Percentiles rank a stretch among this genome's conserved stretches.
phyloP scores from a whole-genome alignment of 371 early-diverging fungal genomes.

The Capniomyces stellatus region DNA sequence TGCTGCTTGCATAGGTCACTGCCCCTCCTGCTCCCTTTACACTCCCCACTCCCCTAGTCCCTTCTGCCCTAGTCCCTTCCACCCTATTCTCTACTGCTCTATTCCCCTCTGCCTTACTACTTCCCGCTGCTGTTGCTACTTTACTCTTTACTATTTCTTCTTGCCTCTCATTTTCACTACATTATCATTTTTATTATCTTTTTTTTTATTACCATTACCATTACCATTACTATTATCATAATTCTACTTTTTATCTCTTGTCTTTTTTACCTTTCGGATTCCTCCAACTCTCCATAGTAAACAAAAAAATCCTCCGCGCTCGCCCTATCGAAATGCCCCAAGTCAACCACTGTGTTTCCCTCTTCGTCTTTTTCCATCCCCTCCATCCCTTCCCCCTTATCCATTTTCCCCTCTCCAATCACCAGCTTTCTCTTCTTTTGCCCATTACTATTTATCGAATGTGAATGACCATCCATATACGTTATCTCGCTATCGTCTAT shows the following conservation, averaged over 20 bases:
- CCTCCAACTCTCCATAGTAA: conserved; percentile 24
- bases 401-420: not conserved
- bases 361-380: not conserved
- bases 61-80: not conserved
- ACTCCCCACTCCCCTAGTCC: not conserved
- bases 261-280: conserved; percentile 9
- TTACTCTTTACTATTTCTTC: not conserved
- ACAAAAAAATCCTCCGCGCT: conserved; percentile 25
- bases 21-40: not conserved
- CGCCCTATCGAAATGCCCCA: conserved; percentile 10
- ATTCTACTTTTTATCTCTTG: not conserved
- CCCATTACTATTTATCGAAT: conserved; percentile 1
- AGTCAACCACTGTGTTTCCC: conserved; percentile 9
- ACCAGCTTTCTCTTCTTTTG: not conserved
- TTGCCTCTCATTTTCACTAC: not conserved
- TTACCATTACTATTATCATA: not conserved
- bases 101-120: not conserved
- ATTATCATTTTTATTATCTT: not conserved
- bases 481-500: conserved; percentile 33
- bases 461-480: conserved; percentile 23
- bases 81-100: not conserved
- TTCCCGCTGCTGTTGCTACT: not conserved
- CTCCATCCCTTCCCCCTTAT: not conserved
- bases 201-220: not conserved
- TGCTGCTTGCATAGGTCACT: not conserved